Conservation (phyloP, 2,329 filamentous ascomycete species). For the Tolypocladium nubicola region DNA sequence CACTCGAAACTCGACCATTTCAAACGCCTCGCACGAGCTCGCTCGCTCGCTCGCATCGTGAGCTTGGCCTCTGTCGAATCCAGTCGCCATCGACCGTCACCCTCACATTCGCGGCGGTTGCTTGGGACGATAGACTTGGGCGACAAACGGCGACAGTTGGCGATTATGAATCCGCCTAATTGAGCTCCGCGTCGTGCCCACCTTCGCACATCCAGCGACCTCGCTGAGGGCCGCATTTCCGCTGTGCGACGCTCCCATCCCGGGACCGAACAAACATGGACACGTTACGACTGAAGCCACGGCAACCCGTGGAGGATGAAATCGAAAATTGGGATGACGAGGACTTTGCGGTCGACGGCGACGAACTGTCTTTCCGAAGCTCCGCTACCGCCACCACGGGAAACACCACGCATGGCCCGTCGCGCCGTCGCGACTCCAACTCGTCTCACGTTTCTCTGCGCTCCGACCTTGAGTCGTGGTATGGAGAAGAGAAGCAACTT, state of each 20-base stretch:
- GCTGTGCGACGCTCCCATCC: slow-evolving; percentile 2
- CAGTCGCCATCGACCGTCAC: background rate
- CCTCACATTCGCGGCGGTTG: background rate
- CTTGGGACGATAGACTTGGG: background rate
- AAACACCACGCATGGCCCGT: slow-evolving; percentile 8
- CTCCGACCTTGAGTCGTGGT: slow-evolving; percentile 68
- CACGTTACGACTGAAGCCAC: slow-evolving; percentile 40
- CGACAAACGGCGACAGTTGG: background rate
- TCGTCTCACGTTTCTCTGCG: slow-evolving; percentile 75
- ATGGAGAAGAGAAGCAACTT: slow-evolving; percentile 78
- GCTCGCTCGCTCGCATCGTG: background rate
- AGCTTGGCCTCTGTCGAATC: background rate
- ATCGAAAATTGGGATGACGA: slow-evolving; percentile 76
- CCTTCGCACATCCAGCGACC: background rate
- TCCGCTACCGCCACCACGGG: slow-evolving; percentile 25
- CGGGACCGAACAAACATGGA: slow-evolving; percentile 33
- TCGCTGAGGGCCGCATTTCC: background rate
- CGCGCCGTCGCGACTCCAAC: slow-evolving; percentile 59
- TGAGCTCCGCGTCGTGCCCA: slow-evolving; percentile 5
- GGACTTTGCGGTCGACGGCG: slow-evolving; percentile 59
- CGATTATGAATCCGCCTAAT: slow-evolving; percentile 12
- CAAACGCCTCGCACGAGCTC: background rate
- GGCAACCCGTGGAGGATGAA: slow-evolving; percentile 44
- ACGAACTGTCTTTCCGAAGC: slow-evolving; percentile 51
- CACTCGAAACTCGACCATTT: background rate